Percentiles rank a stretch among this genome's conserved stretches.
Evolutionary conservation across 495 filamentous ascomycete genomes (phyloP).

Genomic region (Aspergillus nanangensis): DNA sequence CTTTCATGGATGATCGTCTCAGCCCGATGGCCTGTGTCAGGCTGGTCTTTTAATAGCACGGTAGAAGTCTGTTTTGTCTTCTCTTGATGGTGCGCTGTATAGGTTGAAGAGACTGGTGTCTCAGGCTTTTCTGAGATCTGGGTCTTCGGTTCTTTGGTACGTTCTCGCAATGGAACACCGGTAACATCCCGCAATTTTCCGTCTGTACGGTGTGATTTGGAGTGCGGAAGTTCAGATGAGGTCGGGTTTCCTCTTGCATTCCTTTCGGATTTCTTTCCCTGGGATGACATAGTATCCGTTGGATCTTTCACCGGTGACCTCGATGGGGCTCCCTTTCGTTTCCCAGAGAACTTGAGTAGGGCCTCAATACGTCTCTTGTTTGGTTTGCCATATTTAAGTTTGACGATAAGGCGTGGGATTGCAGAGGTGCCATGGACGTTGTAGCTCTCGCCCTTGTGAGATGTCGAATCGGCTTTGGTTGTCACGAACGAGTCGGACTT

Average conservation of each 20-base stretch:
- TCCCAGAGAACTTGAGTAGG: slow-evolving; percentile 41
- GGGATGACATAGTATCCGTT: slow-evolving; percentile 16
- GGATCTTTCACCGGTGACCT: slow-evolving; percentile 25
- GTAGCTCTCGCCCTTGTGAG: not conserved
- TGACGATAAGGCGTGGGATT: slow-evolving; percentile 24
- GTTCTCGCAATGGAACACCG: slow-evolving; percentile 8
- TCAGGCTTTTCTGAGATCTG: slow-evolving; percentile 20
- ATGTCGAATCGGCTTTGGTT: slow-evolving; percentile 1
- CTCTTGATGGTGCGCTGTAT: slow-evolving; percentile 18
- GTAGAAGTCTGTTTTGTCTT: slow-evolving; percentile 20
- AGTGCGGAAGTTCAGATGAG: slow-evolving; percentile 5
- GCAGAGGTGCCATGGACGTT: not conserved
- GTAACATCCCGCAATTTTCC: slow-evolving; percentile 16
- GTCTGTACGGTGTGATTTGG: slow-evolving; percentile 12
- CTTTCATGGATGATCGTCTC: slow-evolving; percentile 26
- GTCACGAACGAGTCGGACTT: not conserved
- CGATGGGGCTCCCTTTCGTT: slow-evolving; percentile 26
- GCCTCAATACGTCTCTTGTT: slow-evolving; percentile 41
- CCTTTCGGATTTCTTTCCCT: slow-evolving; percentile 12
- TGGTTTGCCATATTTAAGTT: slow-evolving; percentile 35
- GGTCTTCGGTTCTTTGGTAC: slow-evolving; percentile 18
- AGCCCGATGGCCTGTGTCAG: slow-evolving; percentile 15
- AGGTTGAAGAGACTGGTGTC: slow-evolving; percentile 12
- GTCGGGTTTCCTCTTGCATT: not conserved
- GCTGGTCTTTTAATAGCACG: slow-evolving; percentile 33